Evolutionary conservation across 495 filamentous ascomycete species (phyloP).

Genomic region (Xylaria venustula): DNA sequence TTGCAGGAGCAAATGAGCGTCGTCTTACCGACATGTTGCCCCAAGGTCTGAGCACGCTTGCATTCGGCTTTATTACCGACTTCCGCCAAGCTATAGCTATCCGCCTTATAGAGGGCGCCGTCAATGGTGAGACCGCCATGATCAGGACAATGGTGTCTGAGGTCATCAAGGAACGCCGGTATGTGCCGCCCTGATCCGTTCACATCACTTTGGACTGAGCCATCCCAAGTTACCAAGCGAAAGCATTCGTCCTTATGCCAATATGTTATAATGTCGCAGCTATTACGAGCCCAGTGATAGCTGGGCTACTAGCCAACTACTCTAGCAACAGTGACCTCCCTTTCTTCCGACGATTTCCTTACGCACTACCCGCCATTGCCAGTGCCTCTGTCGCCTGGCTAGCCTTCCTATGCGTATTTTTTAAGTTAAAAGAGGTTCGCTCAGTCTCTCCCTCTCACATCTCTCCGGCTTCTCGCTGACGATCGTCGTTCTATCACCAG

Average conservation of each 20-base stretch:
- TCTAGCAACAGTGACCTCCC: conserved; percentile 55
- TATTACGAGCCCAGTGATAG: conserved; percentile 60
- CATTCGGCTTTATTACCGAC: conserved; percentile 62
- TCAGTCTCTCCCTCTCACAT: not conserved
- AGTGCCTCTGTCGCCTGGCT: conserved; percentile 54
- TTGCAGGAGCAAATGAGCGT: too few species aligned
- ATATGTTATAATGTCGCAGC: conserved; percentile 64
- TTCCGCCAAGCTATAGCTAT: conserved; percentile 63
- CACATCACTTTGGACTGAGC: not conserved
- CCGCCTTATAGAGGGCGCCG: conserved; percentile 59
- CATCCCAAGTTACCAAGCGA: conserved; percentile 36
- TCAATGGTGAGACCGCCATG: conserved; percentile 69
- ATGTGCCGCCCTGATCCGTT: conserved; percentile 67
- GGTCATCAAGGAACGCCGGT: conserved; percentile 63
- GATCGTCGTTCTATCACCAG: conserved; percentile 32
- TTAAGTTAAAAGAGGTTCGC: conserved; percentile 59
- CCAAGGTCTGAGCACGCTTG: conserved; percentile 58
- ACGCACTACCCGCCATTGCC: conserved; percentile 62
- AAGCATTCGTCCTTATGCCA: conserved; percentile 56
- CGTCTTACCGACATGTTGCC: not conserved
- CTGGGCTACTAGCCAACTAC: conserved; percentile 61
- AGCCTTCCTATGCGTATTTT: conserved; percentile 47
- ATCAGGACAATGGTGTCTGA: conserved; percentile 67
- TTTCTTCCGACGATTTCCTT: conserved; percentile 61
- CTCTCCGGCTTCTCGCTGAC: not conserved